These are phyloP conservation scores for Sphagnum fallax DNA, from an alignment of 228 moss, liverwort and hornwort species.

Conservation along the genomic window DNA sequence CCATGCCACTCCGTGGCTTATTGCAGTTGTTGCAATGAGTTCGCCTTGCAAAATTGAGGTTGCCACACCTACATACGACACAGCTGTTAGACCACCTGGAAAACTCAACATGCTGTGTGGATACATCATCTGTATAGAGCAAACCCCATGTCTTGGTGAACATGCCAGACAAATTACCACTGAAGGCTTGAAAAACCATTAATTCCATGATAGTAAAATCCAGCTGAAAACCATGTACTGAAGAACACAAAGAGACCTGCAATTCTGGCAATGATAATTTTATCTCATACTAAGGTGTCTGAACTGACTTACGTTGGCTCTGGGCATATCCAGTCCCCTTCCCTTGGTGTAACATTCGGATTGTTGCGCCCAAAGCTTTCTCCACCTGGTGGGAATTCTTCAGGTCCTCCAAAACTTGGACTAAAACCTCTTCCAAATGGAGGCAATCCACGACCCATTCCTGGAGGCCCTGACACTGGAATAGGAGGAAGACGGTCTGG, in stretches of 20 bases:
- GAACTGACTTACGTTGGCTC: conserved; percentile 77
- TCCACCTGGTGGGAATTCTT: conserved; percentile 82
- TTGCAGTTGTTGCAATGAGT: conserved; percentile 99
- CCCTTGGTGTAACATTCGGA: conserved; percentile 94
- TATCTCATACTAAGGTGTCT: neutral
- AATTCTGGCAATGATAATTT: too few species aligned
- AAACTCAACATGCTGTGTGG: neutral
- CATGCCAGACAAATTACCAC: too few species aligned
- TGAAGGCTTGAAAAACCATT: too few species aligned
- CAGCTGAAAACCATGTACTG: too few species aligned
- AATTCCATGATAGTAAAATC: too few species aligned
- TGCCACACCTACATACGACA: conserved; percentile 66
- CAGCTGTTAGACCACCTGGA: neutral
- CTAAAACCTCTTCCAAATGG: conserved; percentile 77
- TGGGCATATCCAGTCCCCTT: conserved; percentile 99
- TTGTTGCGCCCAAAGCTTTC: conserved; percentile 99
- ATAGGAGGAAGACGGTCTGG: conserved; percentile 63
- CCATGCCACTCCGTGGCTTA: conserved; percentile 90
- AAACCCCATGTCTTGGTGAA: too few species aligned
- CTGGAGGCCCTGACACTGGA: conserved; percentile 61
- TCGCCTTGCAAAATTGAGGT: conserved; percentile 90
- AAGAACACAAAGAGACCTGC: too few species aligned
- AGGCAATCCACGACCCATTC: conserved; percentile 69
- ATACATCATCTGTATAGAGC: too few species aligned
- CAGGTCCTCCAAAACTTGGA: conserved; percentile 35